A percentile compares a stretch with the other conserved stretches of the same genome.
These are phyloP conservation scores for Rubus parviflorus DNA, from an alignment of 306 rosid species.

Conservation along the genomic window DNA sequence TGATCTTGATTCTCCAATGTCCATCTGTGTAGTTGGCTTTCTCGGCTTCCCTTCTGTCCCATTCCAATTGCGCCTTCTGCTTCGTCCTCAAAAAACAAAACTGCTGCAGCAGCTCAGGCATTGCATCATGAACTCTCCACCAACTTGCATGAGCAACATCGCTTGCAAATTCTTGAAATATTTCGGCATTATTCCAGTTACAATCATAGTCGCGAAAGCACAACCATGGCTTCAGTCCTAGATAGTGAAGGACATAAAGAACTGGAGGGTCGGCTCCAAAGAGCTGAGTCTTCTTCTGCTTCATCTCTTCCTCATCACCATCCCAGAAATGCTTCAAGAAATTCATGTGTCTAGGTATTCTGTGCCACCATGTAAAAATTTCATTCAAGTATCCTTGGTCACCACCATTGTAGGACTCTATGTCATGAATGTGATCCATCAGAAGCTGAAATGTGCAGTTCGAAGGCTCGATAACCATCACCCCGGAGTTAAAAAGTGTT, in stretches of 20 bases:
- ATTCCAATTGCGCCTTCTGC: slow-evolving; percentile 91
- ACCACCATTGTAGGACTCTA: slow-evolving; percentile 93
- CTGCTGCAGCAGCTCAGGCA: slow-evolving; percentile 82
- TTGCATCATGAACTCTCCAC: slow-evolving; percentile 92
- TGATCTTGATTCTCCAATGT: slow-evolving; percentile 71
- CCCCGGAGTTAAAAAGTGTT: slow-evolving; percentile 94
- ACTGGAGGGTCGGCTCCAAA: slow-evolving; percentile 86
- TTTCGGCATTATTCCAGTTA: slow-evolving; percentile 83
- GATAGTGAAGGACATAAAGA: slow-evolving; percentile 79
- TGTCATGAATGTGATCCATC: slow-evolving; percentile 79
- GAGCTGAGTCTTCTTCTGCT: slow-evolving; percentile 65
- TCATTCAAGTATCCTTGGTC: slow-evolving; percentile 93
- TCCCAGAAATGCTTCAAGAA: slow-evolving; percentile 93
- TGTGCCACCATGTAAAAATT: slow-evolving; percentile 95
- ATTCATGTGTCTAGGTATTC: slow-evolving; percentile 94
- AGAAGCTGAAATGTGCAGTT: slow-evolving; percentile 83
- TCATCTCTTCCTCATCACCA: slow-evolving; percentile 82
- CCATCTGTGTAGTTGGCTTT: slow-evolving; percentile 68
- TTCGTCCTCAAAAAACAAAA: slow-evolving; percentile 72
- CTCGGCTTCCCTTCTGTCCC: slow-evolving; percentile 82
- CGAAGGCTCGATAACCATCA: slow-evolving; percentile 95
- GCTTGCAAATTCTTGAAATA: slow-evolving; percentile 85
- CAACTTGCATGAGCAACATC: slow-evolving; percentile 84
- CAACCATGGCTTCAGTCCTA: slow-evolving; percentile 87
- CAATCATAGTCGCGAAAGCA: slow-evolving; percentile 91